phyloP scores from a whole-genome alignment of 768 basidiomycete species.

The Pleurotus giganteus region DNA sequence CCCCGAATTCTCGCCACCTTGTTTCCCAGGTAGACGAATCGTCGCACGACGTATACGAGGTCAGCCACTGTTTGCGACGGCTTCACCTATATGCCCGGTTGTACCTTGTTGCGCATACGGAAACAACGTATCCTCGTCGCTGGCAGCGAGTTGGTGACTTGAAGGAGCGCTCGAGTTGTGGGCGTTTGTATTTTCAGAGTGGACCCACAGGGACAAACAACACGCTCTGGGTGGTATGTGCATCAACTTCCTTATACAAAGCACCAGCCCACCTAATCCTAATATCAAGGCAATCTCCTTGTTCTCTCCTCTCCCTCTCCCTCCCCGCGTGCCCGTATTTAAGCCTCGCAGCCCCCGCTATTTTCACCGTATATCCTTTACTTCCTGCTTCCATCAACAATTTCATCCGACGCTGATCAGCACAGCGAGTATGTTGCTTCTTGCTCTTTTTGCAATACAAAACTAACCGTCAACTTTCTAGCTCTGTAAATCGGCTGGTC shows the following conservation, averaged over 20 bases:
- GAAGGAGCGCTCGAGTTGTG: conserved; percentile 5
- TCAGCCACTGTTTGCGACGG: neutral
- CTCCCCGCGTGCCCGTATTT: neutral
- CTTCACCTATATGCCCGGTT: neutral
- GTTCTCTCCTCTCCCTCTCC: neutral
- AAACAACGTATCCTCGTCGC: conserved; percentile 3
- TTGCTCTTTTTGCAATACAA: too few species aligned
- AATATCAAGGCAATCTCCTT: conserved; percentile 9
- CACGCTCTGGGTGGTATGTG: conserved; percentile 7
- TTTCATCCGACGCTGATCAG: neutral
- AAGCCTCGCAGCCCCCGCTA: neutral
- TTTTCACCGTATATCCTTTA: neutral
- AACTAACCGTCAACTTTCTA: neutral
- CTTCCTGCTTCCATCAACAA: neutral
- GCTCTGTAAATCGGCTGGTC: neutral
- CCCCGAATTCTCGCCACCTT: neutral
- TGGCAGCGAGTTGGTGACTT: neutral
- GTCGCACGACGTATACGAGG: neutral
- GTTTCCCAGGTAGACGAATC: neutral
- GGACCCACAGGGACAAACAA: conserved; percentile 10
- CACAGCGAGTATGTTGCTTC: neutral
- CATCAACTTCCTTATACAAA: conserved; percentile 8
- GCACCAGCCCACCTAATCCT: neutral
- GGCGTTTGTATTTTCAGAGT: conserved; percentile 8
- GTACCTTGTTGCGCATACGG: conserved; percentile 5